Evolutionary conservation across 306 rosid genomes (phyloP), one percentile per base, ranked within the genome.

Genomic region (Inga oerstediana): DNA sequence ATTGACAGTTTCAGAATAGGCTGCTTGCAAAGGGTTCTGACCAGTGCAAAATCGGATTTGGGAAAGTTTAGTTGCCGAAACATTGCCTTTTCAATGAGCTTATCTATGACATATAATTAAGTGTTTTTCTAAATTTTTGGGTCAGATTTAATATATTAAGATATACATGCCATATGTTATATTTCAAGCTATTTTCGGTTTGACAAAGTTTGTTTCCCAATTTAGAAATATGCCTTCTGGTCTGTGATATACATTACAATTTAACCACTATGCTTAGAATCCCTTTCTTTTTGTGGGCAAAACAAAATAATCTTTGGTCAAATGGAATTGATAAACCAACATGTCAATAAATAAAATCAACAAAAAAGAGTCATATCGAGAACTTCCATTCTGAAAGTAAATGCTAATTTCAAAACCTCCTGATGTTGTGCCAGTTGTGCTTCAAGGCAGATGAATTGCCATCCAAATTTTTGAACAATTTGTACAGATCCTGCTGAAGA

Each of bases 401-500:
- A 51, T 74, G 34, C 77, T 48, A 66, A 35, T 67, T 43, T 10
- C 13, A 66, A 49, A 67, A 58, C 77, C 71, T 78, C 27, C 62
- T 78, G 75, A 62, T 34, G 52, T 44, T 10, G 51, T 34, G 66
- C 19, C 70, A 78, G 35, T 78, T 52, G 67, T 22, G 45, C 75
- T 78, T 68, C 24, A 65, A 51, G 44, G 70, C 70, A 62, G 73
- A 78, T 77, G 73, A 77, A 74, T 68, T 71, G 73, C 8, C 70
- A 69, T 41, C 76, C 83, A 79, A 22, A 41, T 72, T 72, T 61
- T 11, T 16, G 7, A 58, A 58, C 64, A 37, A 49, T 58, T 39
- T 32, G 35, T 46, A 52, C 24, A 65, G 51, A 52, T 61, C 84
- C 83, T 83, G 85, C 80, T 4, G 74, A 61, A 86, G 49, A 84